These are phyloP conservation scores for Butyriboletus loyo DNA, from an alignment of 768 basidiomycete species.

Conservation along the genomic window DNA sequence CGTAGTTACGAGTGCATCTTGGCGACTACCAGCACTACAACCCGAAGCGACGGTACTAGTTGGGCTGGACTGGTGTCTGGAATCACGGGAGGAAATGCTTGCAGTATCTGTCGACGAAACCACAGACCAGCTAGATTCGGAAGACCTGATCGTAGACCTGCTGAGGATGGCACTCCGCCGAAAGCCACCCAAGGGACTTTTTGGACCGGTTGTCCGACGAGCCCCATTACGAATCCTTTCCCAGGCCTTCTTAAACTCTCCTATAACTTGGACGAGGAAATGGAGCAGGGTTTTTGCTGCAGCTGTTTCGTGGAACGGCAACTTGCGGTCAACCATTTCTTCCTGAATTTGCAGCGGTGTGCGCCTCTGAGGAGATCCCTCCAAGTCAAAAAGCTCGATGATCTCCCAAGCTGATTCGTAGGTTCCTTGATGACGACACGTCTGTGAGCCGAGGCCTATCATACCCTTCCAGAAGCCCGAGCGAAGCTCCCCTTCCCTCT, in stretches of 20 bases:
- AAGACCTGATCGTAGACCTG: conserved; percentile 2
- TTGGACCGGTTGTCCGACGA: not conserved
- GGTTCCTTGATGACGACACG: conserved; percentile 10
- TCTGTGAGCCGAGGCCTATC: conserved; percentile 10
- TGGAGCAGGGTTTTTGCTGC: conserved; percentile 16
- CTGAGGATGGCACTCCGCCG: not conserved
- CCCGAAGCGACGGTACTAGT: not conserved
- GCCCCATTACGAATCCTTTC: not conserved
- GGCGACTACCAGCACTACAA: not conserved
- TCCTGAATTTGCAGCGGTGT: conserved; percentile 11
- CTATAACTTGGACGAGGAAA: not conserved
- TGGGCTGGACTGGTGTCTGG: not conserved
- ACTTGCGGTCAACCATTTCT: conserved; percentile 16
- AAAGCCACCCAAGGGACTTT: not conserved
- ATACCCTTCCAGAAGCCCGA: conserved; percentile 14
- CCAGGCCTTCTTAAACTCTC: conserved; percentile 9
- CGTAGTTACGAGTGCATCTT: not conserved
- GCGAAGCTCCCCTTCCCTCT: conserved; percentile 13
- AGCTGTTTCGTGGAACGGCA: conserved; percentile 8
- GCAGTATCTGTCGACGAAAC: not conserved
- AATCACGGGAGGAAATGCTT: not conserved
- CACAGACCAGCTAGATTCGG: not conserved
- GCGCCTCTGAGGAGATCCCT: not conserved
- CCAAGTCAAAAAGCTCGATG: conserved; percentile 3
- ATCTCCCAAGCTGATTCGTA: conserved; percentile 12